A percentile compares a stretch with the other conserved stretches of the same genome.
phyloP scores from a whole-genome alignment of 2,329 filamentous ascomycete species.

The Teratosphaeria destructans region DNA sequence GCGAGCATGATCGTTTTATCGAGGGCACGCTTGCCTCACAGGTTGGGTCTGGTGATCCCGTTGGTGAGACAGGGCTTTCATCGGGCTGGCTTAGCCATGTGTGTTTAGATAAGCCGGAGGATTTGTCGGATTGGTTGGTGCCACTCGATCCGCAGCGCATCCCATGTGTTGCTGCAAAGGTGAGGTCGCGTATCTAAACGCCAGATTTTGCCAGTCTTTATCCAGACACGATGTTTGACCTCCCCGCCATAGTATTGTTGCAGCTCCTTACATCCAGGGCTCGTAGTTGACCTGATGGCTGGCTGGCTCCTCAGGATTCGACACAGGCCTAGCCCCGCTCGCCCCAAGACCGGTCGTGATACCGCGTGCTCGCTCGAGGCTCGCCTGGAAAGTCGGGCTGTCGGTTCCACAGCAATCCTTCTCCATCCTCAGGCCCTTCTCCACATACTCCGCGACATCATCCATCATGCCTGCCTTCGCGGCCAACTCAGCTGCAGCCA shows the following conservation, averaged over 20 bases:
- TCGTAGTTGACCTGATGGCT: background rate
- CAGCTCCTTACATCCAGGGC: background rate
- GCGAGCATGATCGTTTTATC: background rate
- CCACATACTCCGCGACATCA: conserved; percentile 1
- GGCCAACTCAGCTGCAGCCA: conserved; percentile 8
- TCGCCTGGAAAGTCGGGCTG: conserved; percentile 8
- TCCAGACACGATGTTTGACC: background rate
- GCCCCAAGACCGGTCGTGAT: background rate
- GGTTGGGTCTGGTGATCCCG: background rate
- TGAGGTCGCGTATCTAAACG: background rate
- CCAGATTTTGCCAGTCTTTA: background rate
- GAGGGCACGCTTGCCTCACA: background rate
- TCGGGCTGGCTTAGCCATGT: background rate
- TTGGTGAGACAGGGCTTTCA: background rate
- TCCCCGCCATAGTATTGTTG: background rate
- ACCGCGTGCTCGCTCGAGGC: background rate
- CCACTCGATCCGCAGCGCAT: background rate
- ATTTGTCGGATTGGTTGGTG: background rate
- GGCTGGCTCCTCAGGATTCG: background rate
- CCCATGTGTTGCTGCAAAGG: background rate
- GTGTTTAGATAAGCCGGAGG: background rate
- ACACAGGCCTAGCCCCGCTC: background rate
- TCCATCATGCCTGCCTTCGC: conserved; percentile 1
- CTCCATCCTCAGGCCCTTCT: conserved; percentile 8
- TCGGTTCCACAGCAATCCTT: conserved; percentile 6